These are phyloP conservation scores for Amorphotheca resinae DNA, from an alignment of 495 filamentous ascomycete genomes.

Conservation along the genomic window DNA sequence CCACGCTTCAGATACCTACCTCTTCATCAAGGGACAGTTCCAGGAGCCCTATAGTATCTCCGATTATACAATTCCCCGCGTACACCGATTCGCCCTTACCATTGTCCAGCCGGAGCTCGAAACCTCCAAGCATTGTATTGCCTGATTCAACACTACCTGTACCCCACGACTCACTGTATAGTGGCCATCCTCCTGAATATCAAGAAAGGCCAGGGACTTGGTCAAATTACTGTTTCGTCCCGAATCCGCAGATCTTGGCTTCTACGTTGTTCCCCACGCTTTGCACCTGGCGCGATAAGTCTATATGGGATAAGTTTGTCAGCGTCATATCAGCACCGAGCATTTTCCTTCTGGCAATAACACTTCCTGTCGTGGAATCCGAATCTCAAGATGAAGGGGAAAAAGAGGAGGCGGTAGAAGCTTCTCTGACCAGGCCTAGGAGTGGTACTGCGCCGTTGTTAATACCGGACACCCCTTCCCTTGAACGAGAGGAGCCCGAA, in stretches of 20 bases:
- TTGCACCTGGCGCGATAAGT: conserved; percentile 64
- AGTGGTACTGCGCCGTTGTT: conserved; percentile 7
- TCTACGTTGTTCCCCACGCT: conserved; percentile 83
- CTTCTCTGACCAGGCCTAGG: conserved; percentile 4
- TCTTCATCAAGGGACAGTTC: conserved; percentile 18
- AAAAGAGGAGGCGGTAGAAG: conserved; percentile 11
- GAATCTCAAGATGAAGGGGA: conserved; percentile 41
- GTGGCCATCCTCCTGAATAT: background rate
- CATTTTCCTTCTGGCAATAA: conserved; percentile 81
- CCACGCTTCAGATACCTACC: conserved; percentile 15
- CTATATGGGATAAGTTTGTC: conserved; percentile 59
- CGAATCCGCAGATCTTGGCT: conserved; percentile 54
- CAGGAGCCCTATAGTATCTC: conserved; percentile 10
- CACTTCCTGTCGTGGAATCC: conserved; percentile 77
- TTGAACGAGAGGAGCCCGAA: conserved; percentile 35
- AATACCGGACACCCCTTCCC: conserved; percentile 14
- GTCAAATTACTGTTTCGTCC: conserved; percentile 67
- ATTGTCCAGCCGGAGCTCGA: conserved; percentile 13
- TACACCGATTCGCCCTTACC: conserved; percentile 20
- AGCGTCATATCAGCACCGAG: conserved; percentile 74
- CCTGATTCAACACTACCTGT: conserved; percentile 13
- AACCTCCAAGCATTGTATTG: conserved; percentile 18
- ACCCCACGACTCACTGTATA: conserved; percentile 21
- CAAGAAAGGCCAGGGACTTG: conserved; percentile 36
- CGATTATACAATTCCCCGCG: conserved; percentile 16